Base-by-base conservation (phyloP, 2,329 filamentous ascomycete genomes). In the Sporothrix dimorphospora region DNA sequence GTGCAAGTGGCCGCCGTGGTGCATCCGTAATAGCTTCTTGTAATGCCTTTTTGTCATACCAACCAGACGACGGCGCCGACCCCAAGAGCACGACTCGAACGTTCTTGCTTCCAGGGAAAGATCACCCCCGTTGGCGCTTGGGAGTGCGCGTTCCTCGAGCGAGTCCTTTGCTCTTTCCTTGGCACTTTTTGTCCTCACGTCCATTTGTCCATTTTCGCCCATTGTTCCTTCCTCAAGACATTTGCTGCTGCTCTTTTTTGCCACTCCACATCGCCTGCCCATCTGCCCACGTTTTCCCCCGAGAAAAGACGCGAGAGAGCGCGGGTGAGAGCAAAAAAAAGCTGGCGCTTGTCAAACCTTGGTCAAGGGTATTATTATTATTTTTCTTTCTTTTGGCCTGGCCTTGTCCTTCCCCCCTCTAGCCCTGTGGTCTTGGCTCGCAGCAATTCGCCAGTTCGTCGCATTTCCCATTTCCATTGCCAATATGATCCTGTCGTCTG, bases 1-100 rank as follows among this genome's bases (percentile, higher is more conserved):
- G 11, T 42, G n/a, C 38, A 63, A 24, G 57, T 63, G 57, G 57
- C 38, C 30, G 55, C n/a, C 38, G 38, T n/a, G n/a, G 38, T n/a
- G 19, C 47, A 40, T 63, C 63, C 63, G 63, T 67, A 67, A 67
- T 67, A 51, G 24, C 42, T 51, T 67, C 30, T 51, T 51, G 65
- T 67, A 51, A 47, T 65, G n/a, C 38, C 38, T 42, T 63, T 45
- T 24, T 21, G 34, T 42, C 30, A 21, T 24, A 61, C 57, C 57
- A 24, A 42, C 55, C 57, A 61, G 30, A 40, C 57, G 30, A 61
- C 30, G 42, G 42, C 42, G 42, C 9, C 11, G 3, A 12, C 34
- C 21, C 7, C 12, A 8, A 45, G 42, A 45, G 34, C 30, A 61
- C 34, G 38, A 61, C 59, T 27, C 59, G 40, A n/a, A 34, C 30